These are phyloP conservation scores for Arxiozyma telluris DNA, from an alignment of 1,139 yeast genomes.

Conservation along the genomic window DNA sequence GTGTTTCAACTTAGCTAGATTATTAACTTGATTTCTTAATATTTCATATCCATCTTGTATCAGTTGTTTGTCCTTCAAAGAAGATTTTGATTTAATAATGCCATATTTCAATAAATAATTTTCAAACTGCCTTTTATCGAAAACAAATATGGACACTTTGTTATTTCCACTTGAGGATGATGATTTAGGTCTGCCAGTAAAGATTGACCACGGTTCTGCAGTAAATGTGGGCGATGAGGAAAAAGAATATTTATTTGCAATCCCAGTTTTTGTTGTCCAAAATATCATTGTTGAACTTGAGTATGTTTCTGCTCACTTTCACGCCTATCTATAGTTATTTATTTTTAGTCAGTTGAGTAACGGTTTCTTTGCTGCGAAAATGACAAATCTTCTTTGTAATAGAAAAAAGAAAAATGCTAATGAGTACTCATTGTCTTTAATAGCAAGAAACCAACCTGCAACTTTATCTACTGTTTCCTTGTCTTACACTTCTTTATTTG, in stretches of 20 bases:
- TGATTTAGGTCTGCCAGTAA: slow-evolving; percentile 66
- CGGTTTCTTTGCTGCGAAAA: no score
- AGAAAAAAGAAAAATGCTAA: neutral
- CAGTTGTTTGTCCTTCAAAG: slow-evolving; percentile 28
- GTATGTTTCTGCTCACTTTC: neutral
- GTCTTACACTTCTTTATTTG: neutral
- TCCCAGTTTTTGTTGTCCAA: slow-evolving; percentile 47
- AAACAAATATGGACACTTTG: slow-evolving; percentile 76
- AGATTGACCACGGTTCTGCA: slow-evolving; percentile 79
- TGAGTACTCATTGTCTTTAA: neutral
- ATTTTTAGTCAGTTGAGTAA: neutral
- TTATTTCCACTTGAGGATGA: slow-evolving; percentile 14
- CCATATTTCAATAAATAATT: slow-evolving; percentile 45
- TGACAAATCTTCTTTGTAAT: no score
- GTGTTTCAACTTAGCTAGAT: slow-evolving; percentile 73
- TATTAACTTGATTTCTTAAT: slow-evolving; percentile 51
- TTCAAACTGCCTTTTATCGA: slow-evolving; percentile 75
- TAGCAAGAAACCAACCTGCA: neutral
- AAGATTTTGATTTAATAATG: slow-evolving; percentile 33
- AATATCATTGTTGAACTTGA: slow-evolving; percentile 16
- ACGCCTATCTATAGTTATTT: neutral
- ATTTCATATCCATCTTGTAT: slow-evolving; percentile 39
- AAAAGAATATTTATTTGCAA: slow-evolving; percentile 63
- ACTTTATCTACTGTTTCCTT: neutral
- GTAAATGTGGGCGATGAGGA: slow-evolving; percentile 66